Conservation (phyloP, 1,284 basidiomycete genomes). For the Ganoderma boninense region DNA sequence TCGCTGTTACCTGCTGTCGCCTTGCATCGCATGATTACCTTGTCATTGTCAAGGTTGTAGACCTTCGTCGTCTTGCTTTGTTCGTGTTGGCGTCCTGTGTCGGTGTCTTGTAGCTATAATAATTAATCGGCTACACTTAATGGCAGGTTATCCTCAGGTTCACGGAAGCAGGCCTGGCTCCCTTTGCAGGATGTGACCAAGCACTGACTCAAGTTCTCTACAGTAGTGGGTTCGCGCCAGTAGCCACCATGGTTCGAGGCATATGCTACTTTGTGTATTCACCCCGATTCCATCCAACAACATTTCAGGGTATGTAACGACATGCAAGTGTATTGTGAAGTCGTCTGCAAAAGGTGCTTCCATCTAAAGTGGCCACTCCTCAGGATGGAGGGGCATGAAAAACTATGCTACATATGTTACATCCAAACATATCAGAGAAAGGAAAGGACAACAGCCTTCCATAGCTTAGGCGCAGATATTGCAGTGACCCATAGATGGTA, state of each 20-base stretch:
- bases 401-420: conserved; percentile 32
- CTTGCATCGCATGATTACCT: not conserved
- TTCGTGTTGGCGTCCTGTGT: not conserved
- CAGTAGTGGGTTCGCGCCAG: too few species aligned
- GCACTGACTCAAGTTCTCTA: too few species aligned
- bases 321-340: not conserved
- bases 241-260: too few species aligned
- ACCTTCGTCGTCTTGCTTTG: not conserved
- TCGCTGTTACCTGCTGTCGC: not conserved
- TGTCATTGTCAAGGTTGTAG: not conserved
- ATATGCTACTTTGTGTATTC: not conserved
- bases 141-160: not conserved
- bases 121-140: not conserved
- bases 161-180: too few species aligned
- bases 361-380: not conserved
- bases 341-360: not conserved
- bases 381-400: not conserved
- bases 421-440: conserved; percentile 1
- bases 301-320: not conserved
- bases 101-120: not conserved
- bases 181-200: too few species aligned
- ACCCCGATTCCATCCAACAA: not conserved
- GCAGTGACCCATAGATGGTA: conserved; percentile 19
- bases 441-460: conserved; percentile 4
- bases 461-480: conserved; percentile 2